A percentile compares a stretch with the other conserved stretches of the same genome.
phyloP scores from a whole-genome alignment of 495 filamentous ascomycete genomes.

The Annulohypoxylon moriforme region DNA sequence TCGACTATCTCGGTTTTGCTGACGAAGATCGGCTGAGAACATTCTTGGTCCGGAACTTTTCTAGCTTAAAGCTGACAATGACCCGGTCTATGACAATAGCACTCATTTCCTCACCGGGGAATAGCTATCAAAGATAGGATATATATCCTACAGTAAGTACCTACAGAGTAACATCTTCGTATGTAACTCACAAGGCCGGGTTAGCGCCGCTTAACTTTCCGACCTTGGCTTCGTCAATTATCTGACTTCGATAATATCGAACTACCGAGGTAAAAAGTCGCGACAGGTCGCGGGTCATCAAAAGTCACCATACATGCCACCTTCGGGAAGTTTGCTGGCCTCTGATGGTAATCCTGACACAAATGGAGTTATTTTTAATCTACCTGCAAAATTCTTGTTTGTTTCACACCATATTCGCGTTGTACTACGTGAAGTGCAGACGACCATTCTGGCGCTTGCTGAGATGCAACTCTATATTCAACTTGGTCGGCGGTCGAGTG shows the following conservation, averaged over 20 bases:
- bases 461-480: slow-evolving; percentile 11
- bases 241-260: slow-evolving; percentile 17
- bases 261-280: slow-evolving; percentile 34
- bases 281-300: slow-evolving; percentile 14
- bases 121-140: slow-evolving; percentile 5
- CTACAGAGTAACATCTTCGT: slow-evolving; percentile 23
- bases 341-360: slow-evolving; percentile 20
- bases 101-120: not conserved
- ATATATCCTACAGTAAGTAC: not conserved
- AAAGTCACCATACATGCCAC: slow-evolving; percentile 1
- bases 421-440: slow-evolving; percentile 20
- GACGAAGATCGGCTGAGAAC: slow-evolving; percentile 5
- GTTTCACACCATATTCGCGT: slow-evolving; percentile 27
- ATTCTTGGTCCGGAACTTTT: slow-evolving; percentile 13
- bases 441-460: slow-evolving; percentile 6
- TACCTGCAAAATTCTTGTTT: not conserved
- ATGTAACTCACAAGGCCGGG: slow-evolving; percentile 25
- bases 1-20: slow-evolving; percentile 1
- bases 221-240: slow-evolving; percentile 3
- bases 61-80: slow-evolving; percentile 17
- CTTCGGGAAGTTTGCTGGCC: slow-evolving; percentile 5
- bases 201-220: slow-evolving; percentile 9
- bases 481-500: not conserved
- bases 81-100: slow-evolving; percentile 6
- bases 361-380: slow-evolving; percentile 34